phyloP scores from a whole-genome alignment of 345 rosid species.

The Luvunga scandens region DNA sequence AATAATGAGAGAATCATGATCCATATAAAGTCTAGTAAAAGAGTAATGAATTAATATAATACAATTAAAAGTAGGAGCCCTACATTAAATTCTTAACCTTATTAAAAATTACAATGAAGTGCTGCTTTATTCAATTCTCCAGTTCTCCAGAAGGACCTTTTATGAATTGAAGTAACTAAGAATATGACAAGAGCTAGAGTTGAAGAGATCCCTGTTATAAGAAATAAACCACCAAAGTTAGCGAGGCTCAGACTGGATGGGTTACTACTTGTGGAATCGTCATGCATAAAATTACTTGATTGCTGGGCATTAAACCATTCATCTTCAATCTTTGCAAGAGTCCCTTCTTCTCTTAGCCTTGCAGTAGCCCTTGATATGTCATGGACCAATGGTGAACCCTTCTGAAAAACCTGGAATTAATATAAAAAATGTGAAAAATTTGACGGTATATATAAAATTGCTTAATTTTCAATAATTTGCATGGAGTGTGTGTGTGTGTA shows the following conservation, averaged over 20 bases:
- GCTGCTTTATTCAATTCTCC: not conserved
- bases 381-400: not conserved
- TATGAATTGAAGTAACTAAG: not conserved
- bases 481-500: no score
- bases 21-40: no score
- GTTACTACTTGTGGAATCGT: not conserved
- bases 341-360: not conserved
- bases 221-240: constrained; percentile 33
- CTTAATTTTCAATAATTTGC: no score
- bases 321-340: not conserved
- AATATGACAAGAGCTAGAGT: constrained; percentile 19
- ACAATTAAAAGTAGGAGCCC: not conserved
- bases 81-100: not conserved
- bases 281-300: not conserved
- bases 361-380: not conserved
- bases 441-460: no score
- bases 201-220: constrained; percentile 25
- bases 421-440: not conserved
- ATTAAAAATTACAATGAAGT: not conserved
- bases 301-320: not conserved
- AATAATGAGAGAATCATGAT: no score
- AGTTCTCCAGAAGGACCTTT: not conserved
- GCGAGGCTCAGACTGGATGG: not conserved
- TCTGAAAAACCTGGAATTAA: not conserved
- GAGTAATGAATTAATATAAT: no score